phyloP scores from a whole-genome alignment of 306 rosid genomes.

The Calophaca sinica region DNA sequence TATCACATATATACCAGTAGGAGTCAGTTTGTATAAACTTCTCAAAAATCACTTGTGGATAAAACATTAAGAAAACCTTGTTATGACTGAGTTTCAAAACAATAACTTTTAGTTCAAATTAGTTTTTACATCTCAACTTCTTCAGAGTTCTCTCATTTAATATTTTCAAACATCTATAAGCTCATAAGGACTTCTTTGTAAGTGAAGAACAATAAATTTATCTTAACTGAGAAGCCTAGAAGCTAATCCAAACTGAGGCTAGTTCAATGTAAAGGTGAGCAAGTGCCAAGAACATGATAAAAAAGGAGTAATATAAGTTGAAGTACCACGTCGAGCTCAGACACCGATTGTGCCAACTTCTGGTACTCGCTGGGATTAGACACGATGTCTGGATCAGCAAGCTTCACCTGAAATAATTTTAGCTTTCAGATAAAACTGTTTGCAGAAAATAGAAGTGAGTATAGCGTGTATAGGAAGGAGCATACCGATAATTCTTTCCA shows the following conservation, averaged over 20 bases:
- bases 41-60: neutral
- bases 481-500: constrained; percentile 96
- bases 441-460: neutral
- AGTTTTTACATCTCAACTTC: neutral
- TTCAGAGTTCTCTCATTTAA: neutral
- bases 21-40: neutral
- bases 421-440: neutral
- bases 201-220: neutral
- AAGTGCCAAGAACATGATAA: neutral
- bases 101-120: neutral
- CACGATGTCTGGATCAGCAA: constrained; percentile 88
- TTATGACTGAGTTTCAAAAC: neutral
- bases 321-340: constrained; percentile 86
- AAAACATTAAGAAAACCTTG: neutral
- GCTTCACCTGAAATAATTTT: constrained; percentile 68
- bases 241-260: too few species aligned
- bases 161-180: neutral
- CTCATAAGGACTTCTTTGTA: neutral
- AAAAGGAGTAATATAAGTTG: constrained; percentile 16
- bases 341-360: constrained; percentile 90
- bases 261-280: neutral
- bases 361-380: constrained; percentile 90
- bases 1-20: neutral
- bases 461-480: neutral
- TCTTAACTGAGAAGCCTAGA: too few species aligned